Evolutionary conservation across 2,329 filamentous ascomycete genomes (phyloP), one percentile per base, ranked within the genome.

Genomic region (Mycocentrospora acerina): DNA sequence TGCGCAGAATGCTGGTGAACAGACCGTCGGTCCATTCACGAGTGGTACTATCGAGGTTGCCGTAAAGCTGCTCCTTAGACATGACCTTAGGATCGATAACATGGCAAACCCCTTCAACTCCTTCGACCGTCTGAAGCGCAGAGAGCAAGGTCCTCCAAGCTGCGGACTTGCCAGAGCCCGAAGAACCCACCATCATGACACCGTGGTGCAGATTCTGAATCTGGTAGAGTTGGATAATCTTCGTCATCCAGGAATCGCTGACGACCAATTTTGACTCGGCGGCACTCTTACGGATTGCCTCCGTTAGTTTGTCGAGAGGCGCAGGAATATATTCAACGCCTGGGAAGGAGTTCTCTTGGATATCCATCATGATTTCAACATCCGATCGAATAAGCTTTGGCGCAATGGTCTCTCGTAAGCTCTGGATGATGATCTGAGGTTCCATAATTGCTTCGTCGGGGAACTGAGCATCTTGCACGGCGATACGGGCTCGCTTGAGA

Each of bases 121-220:
- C 85, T 66, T 98, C 93, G 11, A 95, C 88, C 57, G 86, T 83
- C 59, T 97, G 91, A 42, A 98, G 72, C 12, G 94, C 93, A 59
- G 94, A 87, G 14, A 98, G 79, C 35, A 99, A 77, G 28, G 95
- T 82, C 60, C 88, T 90, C 93, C 94, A 99, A 4, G 93, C 88
- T 2, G 87, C 83, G 27, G 93, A 96, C 72, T 99, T 99, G 63
- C 94, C 94, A 30, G 91, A 86, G n/a, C 94, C 93, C 19, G 94
- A 96, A 61, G 88, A 90, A 48, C 93, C 93, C 8, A 99, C 93
- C 93, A 98, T 97, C 94, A 99, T 99, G 18, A 99, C 93, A 85
- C 93, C 93, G 56, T 99, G 93, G 61, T 99, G 93, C 42, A 98
- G 90, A 51, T 85, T 87, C 68, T 97, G 93, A 48, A 99, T 99